These are phyloP conservation scores for Crucibulum laeve DNA, from an alignment of 768 basidiomycete species.

Conservation along the genomic window DNA sequence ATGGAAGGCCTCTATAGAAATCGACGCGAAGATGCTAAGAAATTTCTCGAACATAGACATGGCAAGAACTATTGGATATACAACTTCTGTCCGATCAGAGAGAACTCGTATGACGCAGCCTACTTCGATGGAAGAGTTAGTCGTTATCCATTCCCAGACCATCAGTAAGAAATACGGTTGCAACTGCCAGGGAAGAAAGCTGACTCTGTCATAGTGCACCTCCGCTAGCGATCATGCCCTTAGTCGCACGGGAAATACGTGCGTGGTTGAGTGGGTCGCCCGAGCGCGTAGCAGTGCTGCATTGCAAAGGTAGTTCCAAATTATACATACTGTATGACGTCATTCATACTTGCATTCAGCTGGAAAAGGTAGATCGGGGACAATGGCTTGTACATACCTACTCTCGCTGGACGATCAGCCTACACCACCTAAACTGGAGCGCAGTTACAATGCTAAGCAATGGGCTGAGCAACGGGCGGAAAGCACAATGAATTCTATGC, in stretches of 20 bases:
- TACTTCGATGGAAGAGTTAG: constrained; percentile 74
- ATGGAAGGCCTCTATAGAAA: constrained; percentile 81
- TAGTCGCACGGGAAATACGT: constrained; percentile 71
- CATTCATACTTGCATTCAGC: constrained; percentile 29
- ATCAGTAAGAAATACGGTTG: constrained; percentile 54
- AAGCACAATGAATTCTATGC: constrained; percentile 43
- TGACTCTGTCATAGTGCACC: constrained; percentile 49
- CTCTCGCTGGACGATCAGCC: constrained; percentile 51
- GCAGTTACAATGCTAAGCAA: constrained; percentile 43
- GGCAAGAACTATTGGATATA: constrained; percentile 82
- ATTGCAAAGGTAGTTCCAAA: constrained; percentile 68
- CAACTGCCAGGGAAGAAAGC: neutral
- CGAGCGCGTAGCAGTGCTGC: constrained; percentile 73
- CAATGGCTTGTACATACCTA: constrained; percentile 79
- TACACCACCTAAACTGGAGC: constrained; percentile 40
- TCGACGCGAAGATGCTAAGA: constrained; percentile 65
- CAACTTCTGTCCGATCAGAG: constrained; percentile 80
- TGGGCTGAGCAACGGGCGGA: constrained; percentile 44
- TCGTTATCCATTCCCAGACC: constrained; percentile 87
- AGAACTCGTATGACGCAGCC: constrained; percentile 72
- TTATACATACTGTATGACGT: neutral
- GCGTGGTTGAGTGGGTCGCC: constrained; percentile 64
- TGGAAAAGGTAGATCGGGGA: constrained; percentile 83
- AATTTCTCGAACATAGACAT: constrained; percentile 71
- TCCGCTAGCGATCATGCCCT: constrained; percentile 68